Evolutionary conservation across 2,329 filamentous ascomycete genomes (phyloP), one percentile per base, ranked within the genome.

Genomic region (Dissoconium aciculare): DNA sequence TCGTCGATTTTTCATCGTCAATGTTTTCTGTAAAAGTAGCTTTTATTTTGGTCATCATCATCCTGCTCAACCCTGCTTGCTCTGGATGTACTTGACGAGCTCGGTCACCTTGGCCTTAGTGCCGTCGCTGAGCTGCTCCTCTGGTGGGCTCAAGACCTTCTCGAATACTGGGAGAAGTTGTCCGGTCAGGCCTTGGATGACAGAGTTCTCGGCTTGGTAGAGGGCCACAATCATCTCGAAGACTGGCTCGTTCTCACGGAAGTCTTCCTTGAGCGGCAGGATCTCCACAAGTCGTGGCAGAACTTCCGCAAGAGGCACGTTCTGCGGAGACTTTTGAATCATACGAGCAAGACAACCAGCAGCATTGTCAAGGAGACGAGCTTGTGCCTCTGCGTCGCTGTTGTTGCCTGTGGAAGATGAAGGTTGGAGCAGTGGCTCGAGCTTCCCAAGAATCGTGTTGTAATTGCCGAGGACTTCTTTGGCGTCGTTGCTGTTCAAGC

Each of bases 231-330:
- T 77, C 71, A 85, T 91, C 55, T 78, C 71, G 61, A 78, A 98
- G 37, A 95, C 75, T 5, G 89, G 84, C 48, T 82, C 81, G 60
- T 98, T 95, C 70, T 95, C 89, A 58, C 94, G 84, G 47, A 72
- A 95, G 56, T 95, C 89, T 53, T 93, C 85, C 56, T 80, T 81
- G 39, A 95, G 66, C 6, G 89, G 89, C 21, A 95, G 69, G 15
- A 85, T 69, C 38, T 71, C 69, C 34, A 91, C 69, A 15, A 95
- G 61, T 1, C 73, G 74, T 15, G 87, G 85, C 2, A 98, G 69
- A 12, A 92, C 81, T 37, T 93, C 75, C 23, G 68, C 60, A 31
- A 92, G 68, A 11, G 87, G 84, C 6, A 91, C 75, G 44, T 71
- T 71, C 44, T 87, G 74, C n/a, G 80, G 77, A 58, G 92, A 77